These are phyloP conservation scores for Cercospora sojina DNA, from an alignment of 2,329 filamentous ascomycete genomes.

Conservation along the genomic window DNA sequence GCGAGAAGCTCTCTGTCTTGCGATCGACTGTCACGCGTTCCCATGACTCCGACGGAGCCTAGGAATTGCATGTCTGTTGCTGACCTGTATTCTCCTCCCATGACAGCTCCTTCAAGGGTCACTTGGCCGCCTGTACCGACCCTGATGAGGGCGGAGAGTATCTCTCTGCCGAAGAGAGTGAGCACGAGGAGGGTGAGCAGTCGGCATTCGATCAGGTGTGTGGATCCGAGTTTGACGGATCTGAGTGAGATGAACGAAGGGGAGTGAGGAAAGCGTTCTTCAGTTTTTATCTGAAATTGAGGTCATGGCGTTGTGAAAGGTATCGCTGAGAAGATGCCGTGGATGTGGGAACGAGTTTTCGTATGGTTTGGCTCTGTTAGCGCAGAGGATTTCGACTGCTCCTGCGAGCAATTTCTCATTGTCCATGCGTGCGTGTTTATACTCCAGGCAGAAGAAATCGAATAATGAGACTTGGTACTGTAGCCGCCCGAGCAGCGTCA, in stretches of 20 bases:
- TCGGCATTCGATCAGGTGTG: slow-evolving; percentile 15
- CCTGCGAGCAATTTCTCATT: neutral
- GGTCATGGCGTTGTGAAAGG: neutral
- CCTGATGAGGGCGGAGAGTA: neutral
- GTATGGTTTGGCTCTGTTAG: neutral
- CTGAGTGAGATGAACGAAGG: slow-evolving; percentile 3
- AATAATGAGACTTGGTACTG: neutral
- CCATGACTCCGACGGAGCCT: neutral
- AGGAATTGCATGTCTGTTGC: slow-evolving; percentile 1
- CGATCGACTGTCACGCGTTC: neutral
- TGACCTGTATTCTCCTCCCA: slow-evolving; percentile 3
- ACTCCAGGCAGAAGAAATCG: neutral
- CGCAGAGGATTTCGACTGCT: neutral
- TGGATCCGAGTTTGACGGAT: slow-evolving; percentile 14
- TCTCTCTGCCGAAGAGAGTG: slow-evolving; percentile 9
- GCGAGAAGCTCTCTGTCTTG: neutral
- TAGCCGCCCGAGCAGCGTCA: neutral
- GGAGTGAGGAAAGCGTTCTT: neutral
- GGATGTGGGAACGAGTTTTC: neutral
- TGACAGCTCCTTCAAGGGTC: slow-evolving; percentile 6
- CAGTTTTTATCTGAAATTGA: neutral
- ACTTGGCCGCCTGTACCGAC: slow-evolving; percentile 6
- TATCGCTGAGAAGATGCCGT: neutral
- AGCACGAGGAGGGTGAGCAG: slow-evolving; percentile 12
- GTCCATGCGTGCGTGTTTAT: neutral